Evolutionary conservation across 768 basidiomycete genomes (phyloP).

Genomic region (Strobilomyces confusus): DNA sequence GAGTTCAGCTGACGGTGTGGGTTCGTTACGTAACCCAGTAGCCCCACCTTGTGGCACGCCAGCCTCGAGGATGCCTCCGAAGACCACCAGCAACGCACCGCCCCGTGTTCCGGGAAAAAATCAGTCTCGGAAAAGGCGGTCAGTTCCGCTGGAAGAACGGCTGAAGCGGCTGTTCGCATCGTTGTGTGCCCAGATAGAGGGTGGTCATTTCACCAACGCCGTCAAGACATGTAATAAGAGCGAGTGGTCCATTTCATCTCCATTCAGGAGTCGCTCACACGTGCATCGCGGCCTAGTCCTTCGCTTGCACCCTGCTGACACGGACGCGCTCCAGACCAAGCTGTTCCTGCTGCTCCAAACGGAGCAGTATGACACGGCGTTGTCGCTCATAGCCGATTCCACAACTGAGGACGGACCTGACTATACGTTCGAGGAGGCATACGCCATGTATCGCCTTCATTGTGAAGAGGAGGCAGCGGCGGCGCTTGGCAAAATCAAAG

Average conservation of each 20-base stretch:
- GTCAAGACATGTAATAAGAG: slow-evolving; percentile 93
- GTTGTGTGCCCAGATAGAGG: slow-evolving; percentile 84
- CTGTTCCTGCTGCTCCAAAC: slow-evolving; percentile 86
- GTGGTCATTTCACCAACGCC: slow-evolving; percentile 81
- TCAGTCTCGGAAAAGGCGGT: slow-evolving; percentile 20
- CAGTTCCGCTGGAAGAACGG: slow-evolving; percentile 22
- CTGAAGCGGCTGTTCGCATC: slow-evolving; percentile 68
- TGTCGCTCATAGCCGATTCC: slow-evolving; percentile 47
- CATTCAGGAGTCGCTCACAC: slow-evolving; percentile 20
- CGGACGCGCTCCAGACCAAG: slow-evolving; percentile 77
- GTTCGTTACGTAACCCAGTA: slow-evolving; percentile 20
- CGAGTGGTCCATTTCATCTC: slow-evolving; percentile 36
- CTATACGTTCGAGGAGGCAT: slow-evolving; percentile 65
- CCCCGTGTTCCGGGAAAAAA: slow-evolving; percentile 2
- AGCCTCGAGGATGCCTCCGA: slow-evolving; percentile 20
- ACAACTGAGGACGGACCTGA: slow-evolving; percentile 10
- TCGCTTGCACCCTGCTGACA: slow-evolving; percentile 57
- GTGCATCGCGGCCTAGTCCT: slow-evolving; percentile 50
- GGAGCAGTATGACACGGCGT: slow-evolving; percentile 71
- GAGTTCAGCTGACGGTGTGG: not conserved
- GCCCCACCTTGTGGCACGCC: not conserved
- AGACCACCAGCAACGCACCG: slow-evolving; percentile 5
- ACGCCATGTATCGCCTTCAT: slow-evolving; percentile 83
- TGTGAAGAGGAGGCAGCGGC: slow-evolving; percentile 62
- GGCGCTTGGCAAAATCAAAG: slow-evolving; percentile 48